Conservation (phyloP, 768 basidiomycete species). For the Pisolithus orientalis region DNA sequence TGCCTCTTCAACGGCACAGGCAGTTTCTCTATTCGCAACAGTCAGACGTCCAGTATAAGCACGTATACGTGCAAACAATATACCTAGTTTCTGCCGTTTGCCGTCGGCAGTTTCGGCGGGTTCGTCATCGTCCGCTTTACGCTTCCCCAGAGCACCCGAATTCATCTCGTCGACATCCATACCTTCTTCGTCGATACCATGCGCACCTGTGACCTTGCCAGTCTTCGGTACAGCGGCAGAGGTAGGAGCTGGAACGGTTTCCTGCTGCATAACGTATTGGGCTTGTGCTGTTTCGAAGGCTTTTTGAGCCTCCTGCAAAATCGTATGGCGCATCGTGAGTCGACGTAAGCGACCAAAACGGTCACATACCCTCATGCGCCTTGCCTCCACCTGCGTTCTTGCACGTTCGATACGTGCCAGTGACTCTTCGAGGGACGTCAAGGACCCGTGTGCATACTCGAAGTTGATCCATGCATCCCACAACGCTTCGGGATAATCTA, state of each 20-base stretch:
- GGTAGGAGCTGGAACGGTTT: constrained; percentile 29
- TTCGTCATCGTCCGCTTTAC: constrained; percentile 52
- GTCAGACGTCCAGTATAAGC: not conserved
- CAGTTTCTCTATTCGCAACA: constrained; percentile 34
- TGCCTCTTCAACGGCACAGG: constrained; percentile 56
- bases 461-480: constrained; percentile 91
- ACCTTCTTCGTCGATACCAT: constrained; percentile 13
- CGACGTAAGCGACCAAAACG: not conserved
- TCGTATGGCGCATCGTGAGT: not conserved
- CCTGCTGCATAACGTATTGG: constrained; percentile 38
- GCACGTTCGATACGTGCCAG: constrained; percentile 62
- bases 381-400: constrained; percentile 51
- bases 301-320: constrained; percentile 53
- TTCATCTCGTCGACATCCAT: constrained; percentile 39
- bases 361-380: constrained; percentile 53
- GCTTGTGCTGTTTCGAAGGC: constrained; percentile 38
- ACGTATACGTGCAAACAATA: constrained; percentile 14
- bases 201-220: not conserved
- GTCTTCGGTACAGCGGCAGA: constrained; percentile 9
- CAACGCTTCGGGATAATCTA: constrained; percentile 95
- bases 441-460: constrained; percentile 75
- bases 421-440: constrained; percentile 57
- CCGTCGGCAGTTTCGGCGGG: constrained; percentile 35
- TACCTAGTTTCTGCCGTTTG: constrained; percentile 63
- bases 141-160: constrained; percentile 45